Evolutionary conservation across 176 grass and related monocot species (phyloP).

Genomic region (Phyllostachys edulis): DNA sequence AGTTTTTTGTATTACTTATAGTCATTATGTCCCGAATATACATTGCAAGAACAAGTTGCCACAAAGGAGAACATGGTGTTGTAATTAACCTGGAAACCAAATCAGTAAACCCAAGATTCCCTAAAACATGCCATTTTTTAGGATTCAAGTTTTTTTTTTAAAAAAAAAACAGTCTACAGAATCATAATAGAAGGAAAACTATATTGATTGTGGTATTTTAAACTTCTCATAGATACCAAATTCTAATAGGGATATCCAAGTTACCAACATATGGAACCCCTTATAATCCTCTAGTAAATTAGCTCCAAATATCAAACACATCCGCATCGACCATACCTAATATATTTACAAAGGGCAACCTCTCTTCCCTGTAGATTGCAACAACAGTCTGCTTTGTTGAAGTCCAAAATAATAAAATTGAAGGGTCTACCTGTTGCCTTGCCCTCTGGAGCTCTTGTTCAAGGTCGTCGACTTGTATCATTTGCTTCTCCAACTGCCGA

Average conservation of each 20-base stretch:
- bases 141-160: background rate
- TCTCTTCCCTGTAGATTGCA: background rate
- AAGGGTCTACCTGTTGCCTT: constrained; percentile 70
- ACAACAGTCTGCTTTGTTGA: background rate
- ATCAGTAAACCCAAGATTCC: background rate
- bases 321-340: background rate
- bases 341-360: background rate
- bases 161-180: background rate
- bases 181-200: background rate
- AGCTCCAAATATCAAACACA: background rate
- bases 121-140: background rate
- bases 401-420: background rate
- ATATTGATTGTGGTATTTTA: too few relatives aligned
- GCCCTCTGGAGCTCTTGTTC: constrained; percentile 93
- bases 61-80: background rate
- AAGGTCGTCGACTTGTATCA: constrained; percentile 74
- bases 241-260: background rate
- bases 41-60: background rate
- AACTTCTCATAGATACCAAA: background rate
- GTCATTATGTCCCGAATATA: background rate
- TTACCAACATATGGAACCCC: background rate
- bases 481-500: too few relatives aligned
- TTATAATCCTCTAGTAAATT: background rate
- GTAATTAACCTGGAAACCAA: background rate
- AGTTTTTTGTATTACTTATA: background rate